Evolutionary conservation across 495 filamentous ascomycete genomes (phyloP).

Genomic region (Penicillium waksmanii): DNA sequence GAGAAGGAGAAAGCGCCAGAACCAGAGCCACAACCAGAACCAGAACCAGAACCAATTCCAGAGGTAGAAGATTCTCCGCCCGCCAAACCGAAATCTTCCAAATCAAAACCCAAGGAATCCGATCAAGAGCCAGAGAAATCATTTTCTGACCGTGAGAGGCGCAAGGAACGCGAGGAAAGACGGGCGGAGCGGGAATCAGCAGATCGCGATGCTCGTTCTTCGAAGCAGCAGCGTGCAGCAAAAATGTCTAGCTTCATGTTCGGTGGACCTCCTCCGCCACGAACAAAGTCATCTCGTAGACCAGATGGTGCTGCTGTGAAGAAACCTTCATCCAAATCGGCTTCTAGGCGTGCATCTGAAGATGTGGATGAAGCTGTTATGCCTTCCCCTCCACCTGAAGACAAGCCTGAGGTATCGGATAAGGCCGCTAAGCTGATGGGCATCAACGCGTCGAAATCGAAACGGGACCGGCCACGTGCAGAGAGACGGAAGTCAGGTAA

Average conservation of each 20-base stretch:
- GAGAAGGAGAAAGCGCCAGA: constrained; percentile 13
- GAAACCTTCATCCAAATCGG: constrained; percentile 31
- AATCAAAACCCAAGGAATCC: constrained; percentile 40
- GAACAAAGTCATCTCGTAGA: constrained; percentile 53
- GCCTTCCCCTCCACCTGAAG: constrained; percentile 58
- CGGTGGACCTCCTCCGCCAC: constrained; percentile 48
- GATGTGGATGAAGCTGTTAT: constrained; percentile 51
- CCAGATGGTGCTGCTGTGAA: constrained; percentile 14
- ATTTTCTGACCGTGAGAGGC: constrained; percentile 59
- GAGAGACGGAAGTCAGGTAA: constrained; percentile 47
- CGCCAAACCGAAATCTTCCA: constrained; percentile 53
- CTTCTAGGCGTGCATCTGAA: constrained; percentile 50
- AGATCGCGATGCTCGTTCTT: constrained; percentile 38
- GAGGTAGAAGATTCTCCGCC: constrained; percentile 29
- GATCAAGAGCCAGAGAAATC: constrained; percentile 58
- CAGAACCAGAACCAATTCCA: constrained; percentile 1
- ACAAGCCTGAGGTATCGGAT: constrained; percentile 46
- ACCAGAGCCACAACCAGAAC: too few relatives aligned
- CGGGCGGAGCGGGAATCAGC: constrained; percentile 5
- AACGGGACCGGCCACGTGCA: constrained; percentile 39
- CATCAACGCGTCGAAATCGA: constrained; percentile 39
- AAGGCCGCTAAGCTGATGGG: constrained; percentile 68
- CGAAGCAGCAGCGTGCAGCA: constrained; percentile 50
- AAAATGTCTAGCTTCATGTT: constrained; percentile 58
- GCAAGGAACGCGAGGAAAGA: constrained; percentile 48